Evolutionary conservation across 1,139 yeast species (phyloP).

Genomic region (Saccharomyces hybrid): DNA sequence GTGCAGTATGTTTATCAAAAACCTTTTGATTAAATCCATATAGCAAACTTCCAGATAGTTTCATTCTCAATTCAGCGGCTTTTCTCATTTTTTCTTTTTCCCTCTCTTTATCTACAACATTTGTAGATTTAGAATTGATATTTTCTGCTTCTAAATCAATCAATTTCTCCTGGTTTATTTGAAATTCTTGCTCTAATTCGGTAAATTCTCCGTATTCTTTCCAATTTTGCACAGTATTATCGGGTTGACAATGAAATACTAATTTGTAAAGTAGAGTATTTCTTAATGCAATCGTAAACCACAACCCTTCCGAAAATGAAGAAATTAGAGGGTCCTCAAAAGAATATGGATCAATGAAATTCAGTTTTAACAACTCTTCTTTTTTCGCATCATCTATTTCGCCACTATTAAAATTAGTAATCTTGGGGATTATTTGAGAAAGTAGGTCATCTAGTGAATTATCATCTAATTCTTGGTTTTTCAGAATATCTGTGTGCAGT

Average conservation of each 20-base stretch:
- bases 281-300: slow-evolving; percentile 78
- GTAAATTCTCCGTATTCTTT: slow-evolving; percentile 71
- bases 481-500: slow-evolving; percentile 11
- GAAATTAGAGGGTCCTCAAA: slow-evolving; percentile 81
- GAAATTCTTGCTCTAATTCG: slow-evolving; percentile 50
- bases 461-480: slow-evolving; percentile 36
- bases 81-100: slow-evolving; percentile 9
- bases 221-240: slow-evolving; percentile 83
- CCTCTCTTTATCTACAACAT: not conserved
- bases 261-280: slow-evolving; percentile 76
- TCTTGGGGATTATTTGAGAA: slow-evolving; percentile 21
- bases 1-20: slow-evolving; percentile 71
- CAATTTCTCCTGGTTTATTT: slow-evolving; percentile 40
- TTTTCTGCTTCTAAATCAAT: slow-evolving; percentile 24
- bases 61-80: slow-evolving; percentile 22
- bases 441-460: slow-evolving; percentile 41
- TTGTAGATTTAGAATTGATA: slow-evolving; percentile 6
- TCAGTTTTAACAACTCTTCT: slow-evolving; percentile 22
- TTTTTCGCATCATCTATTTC: not conserved
- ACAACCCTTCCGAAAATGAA: slow-evolving; percentile 76
- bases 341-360: slow-evolving; percentile 75
- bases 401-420: slow-evolving; percentile 17
- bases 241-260: slow-evolving; percentile 93
- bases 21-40: slow-evolving; percentile 40
- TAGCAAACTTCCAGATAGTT: slow-evolving; percentile 24